These are phyloP conservation scores for Penicillium alfredii DNA, from an alignment of 495 filamentous ascomycete species.

Conservation along the genomic window DNA sequence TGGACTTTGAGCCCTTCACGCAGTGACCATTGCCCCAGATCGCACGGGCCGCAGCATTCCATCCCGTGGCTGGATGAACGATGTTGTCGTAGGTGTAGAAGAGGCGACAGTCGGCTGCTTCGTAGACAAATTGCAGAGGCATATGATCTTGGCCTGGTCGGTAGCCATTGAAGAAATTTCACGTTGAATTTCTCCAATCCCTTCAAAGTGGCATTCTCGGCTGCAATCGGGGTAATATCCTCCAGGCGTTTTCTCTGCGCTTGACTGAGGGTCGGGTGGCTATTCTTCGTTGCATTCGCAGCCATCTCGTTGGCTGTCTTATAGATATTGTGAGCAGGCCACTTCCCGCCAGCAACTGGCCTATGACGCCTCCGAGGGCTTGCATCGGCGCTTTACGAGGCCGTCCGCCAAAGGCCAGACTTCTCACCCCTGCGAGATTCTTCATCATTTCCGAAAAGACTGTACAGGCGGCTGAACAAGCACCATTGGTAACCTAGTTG, in stretches of 20 bases:
- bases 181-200: too few relatives aligned
- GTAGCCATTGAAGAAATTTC: constrained; percentile 13
- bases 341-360: too few relatives aligned
- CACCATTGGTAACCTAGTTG: constrained; percentile 46
- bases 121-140: constrained; percentile 25
- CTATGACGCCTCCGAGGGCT: constrained; percentile 52
- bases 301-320: not conserved
- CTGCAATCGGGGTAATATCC: not conserved
- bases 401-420: constrained; percentile 54
- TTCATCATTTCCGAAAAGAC: constrained; percentile 48
- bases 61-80: constrained; percentile 6
- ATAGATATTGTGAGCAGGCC: too few relatives aligned
- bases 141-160: constrained; percentile 3
- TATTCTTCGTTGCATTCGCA: not conserved
- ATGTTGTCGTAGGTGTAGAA: constrained; percentile 24
- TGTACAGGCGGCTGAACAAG: constrained; percentile 56
- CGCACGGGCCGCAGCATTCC: constrained; percentile 17
- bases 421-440: constrained; percentile 46
- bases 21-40: constrained; percentile 13
- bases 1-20: too few relatives aligned
- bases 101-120: constrained; percentile 26
- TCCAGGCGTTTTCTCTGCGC: constrained; percentile 18
- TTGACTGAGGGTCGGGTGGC: constrained; percentile 13
- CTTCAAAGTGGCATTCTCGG: too few relatives aligned
- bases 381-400: constrained; percentile 51